Conservation (phyloP, 1,284 basidiomycete genomes). For the Chalciporus sp. region DNA sequence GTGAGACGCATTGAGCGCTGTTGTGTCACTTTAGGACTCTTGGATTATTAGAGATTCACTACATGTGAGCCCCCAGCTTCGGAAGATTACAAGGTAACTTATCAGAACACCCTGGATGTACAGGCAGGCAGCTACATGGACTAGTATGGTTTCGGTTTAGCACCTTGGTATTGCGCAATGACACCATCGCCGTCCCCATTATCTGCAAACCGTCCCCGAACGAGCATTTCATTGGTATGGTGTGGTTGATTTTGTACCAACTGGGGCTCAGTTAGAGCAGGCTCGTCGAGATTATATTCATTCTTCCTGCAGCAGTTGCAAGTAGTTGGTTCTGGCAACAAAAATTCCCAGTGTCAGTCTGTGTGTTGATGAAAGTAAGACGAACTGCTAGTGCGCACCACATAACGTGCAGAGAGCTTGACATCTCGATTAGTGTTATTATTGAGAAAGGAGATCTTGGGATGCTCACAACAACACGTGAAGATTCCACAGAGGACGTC, state of each 20-base stretch:
- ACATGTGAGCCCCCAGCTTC: too few species aligned
- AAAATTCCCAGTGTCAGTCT: slow-evolving; percentile 1
- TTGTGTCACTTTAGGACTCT: neutral
- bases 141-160: slow-evolving; percentile 19
- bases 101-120: neutral
- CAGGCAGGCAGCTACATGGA: neutral
- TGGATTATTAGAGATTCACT: neutral
- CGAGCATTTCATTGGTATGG: slow-evolving; percentile 15
- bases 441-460: neutral
- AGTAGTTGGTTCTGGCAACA: slow-evolving; percentile 11
- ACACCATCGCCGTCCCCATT: slow-evolving; percentile 1
- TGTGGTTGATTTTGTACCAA: slow-evolving; percentile 21
- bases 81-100: neutral
- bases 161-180: slow-evolving; percentile 20
- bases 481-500: slow-evolving; percentile 24
- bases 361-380: neutral
- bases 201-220: slow-evolving; percentile 9
- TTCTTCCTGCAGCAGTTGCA: slow-evolving; percentile 23
- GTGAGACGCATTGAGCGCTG: neutral
- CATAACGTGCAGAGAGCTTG: slow-evolving; percentile 24
- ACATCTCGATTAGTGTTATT: slow-evolving; percentile 6
- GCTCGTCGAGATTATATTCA: slow-evolving; percentile 1
- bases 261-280: neutral
- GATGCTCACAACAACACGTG: slow-evolving; percentile 28
- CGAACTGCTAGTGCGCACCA: slow-evolving; percentile 4